Evolutionary conservation across 1,284 basidiomycete species (phyloP), one percentile per base, ranked within the genome.

Genomic region (Trichosporon sp.): DNA sequence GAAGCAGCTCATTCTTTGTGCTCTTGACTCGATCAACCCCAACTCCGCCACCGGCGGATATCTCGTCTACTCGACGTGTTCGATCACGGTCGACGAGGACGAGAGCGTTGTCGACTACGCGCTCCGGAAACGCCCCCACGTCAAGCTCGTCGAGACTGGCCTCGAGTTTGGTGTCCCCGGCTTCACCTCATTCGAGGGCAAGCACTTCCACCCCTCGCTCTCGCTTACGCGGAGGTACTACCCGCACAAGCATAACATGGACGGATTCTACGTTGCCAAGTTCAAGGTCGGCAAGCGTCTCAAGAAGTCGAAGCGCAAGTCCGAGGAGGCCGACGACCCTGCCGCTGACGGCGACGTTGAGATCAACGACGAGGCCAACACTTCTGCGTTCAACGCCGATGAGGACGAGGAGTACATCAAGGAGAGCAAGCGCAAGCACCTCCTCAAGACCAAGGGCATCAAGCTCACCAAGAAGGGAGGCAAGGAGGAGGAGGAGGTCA

Each of bases 261-360:
- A 99, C 84, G 97, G 97, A 1, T 99, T 99, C 88, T 99, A 90
- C 83, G 95, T 99, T 69, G 96, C 96, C 75, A 99, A 99, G 85
- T 93, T 99, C 87, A 97, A 94, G 85, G 91, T 99, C 26, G 91
- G 90, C 81, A 92, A 89, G 84, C 88, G 90, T 72, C 81, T 85
- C 67, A 95, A 93, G 85, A 80, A 79, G 66, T 79, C 78, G 26
- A 84, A 83, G 21, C 82, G 80, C n/a, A 84, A 80, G 51, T 82
- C 81, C 19, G 86, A 85, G 32, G 81, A 76, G 38, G 70, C 76
- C 43, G 69, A 68, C 65, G 19, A 84, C 71, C 76, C 81, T 67
- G 79, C 77, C 35, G 82, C 76, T 31, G 67, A 66, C 48, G 71
- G 54, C 26, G 68, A 63, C 16, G 71, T 35, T 32, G 67, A 66